Conservation (phyloP, 495 filamentous ascomycete species). For the Clavariopsis aquatica region DNA sequence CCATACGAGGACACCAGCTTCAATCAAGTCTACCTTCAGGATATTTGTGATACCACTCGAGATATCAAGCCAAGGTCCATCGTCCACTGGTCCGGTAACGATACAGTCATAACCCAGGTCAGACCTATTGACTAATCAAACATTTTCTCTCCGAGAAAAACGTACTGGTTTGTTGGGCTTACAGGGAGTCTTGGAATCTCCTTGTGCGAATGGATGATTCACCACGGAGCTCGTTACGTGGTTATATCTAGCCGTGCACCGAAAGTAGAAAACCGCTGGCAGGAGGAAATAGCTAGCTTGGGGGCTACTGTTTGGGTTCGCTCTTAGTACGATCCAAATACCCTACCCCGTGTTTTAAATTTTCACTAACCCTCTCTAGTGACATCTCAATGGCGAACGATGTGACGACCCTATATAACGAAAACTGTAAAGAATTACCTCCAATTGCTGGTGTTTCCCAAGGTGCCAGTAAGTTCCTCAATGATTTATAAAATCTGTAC, state of each 20-base stretch:
- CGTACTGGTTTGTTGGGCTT: constrained; percentile 59
- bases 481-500: background rate
- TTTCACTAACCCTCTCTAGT: background rate
- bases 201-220: constrained; percentile 57
- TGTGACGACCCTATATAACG: background rate
- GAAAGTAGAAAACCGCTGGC: constrained; percentile 42
- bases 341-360: background rate
- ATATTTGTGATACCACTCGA: no score
- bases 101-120: no score
- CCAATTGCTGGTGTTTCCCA: background rate
- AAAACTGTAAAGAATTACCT: background rate
- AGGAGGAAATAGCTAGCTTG: background rate
- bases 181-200: constrained; percentile 62
- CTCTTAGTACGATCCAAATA: background rate
- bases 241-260: constrained; percentile 60
- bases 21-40: no score
- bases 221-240: constrained; percentile 57
- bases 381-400: background rate
- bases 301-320: background rate
- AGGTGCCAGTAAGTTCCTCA: background rate
- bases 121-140: no score
- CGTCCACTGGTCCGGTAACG: no score
- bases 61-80: no score
- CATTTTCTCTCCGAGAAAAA: no score
- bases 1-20: no score